Percentiles rank a stretch among this genome's conserved stretches.
These are phyloP conservation scores for Chlorophyllum brunneum DNA, from an alignment of 768 basidiomycete genomes.

Conservation along the genomic window DNA sequence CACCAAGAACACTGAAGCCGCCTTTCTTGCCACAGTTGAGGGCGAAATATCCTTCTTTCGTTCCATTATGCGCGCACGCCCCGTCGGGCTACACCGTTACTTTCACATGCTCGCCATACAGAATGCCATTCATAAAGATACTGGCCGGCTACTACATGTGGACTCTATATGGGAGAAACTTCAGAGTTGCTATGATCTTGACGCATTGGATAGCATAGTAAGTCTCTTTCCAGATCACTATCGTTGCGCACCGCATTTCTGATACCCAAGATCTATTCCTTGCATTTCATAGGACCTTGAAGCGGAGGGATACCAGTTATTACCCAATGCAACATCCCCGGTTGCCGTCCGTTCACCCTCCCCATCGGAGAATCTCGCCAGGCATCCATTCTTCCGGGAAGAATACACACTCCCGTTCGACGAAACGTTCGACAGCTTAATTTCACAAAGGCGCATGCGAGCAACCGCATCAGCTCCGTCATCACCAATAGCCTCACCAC, in stretches of 20 bases:
- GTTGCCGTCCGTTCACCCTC: conserved; percentile 61
- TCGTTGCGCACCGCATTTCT: background rate
- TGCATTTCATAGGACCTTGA: conserved; percentile 35
- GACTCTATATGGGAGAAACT: conserved; percentile 78
- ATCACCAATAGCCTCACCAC: conserved; percentile 44
- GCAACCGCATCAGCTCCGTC: conserved; percentile 62
- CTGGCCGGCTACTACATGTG: conserved; percentile 52
- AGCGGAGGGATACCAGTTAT: conserved; percentile 27
- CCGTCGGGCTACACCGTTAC: conserved; percentile 79
- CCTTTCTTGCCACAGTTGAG: conserved; percentile 66
- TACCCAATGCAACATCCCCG: conserved; percentile 32
- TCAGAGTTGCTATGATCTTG: conserved; percentile 66
- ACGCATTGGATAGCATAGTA: conserved; percentile 68
- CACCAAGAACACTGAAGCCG: conserved; percentile 20
- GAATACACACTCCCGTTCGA: conserved; percentile 67
- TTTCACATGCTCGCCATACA: conserved; percentile 79
- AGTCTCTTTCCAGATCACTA: conserved; percentile 24
- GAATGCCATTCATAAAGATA: conserved; percentile 67
- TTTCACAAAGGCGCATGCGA: conserved; percentile 61
- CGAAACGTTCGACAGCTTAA: conserved; percentile 52
- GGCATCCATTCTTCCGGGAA: conserved; percentile 70
- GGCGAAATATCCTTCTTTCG: conserved; percentile 87
- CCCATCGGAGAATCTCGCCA: conserved; percentile 61
- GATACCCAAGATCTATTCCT: background rate
- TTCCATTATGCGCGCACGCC: conserved; percentile 75